Base-by-base conservation (phyloP, 164 flowering plant genomes). In the Magnolia officinalis region DNA sequence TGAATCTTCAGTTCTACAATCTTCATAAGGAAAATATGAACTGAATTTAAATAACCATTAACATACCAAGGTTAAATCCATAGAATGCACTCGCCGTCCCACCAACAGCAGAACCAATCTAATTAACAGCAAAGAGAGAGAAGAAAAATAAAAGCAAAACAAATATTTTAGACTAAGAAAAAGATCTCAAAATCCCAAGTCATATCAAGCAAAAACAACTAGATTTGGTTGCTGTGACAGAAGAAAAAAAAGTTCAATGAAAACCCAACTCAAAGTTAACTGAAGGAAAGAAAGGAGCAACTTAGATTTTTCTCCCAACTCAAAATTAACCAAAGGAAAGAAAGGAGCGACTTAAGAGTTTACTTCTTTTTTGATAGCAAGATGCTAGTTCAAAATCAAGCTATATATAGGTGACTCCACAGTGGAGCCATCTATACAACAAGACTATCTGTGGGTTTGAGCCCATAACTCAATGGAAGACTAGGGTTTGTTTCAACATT, bases 101-200 rank as follows among this genome's bases (percentile, higher is more conserved):
- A 59, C 99, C 99, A 84, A 94, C 95, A 72, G 96, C 97, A 73
- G 95, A 81, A 66, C 98, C 98, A 85, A 95, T 93, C 99, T 96
- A 72, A 77, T 64, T 50, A 55, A 5, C 8, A 79, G 58, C 72
- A 61, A 19, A 24, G 49, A 70, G 13, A 50, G 13, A 24, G 29
- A 24, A 6, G 18, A 73, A 19, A 74, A 11, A 29, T 51, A 55
- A 20, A 58, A 31, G 8, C 19, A 59, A 1, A 37, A 76, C 7
- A 71, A 50, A 2, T 16, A 10, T n/a, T 20, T 19, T 31, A 69
- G 19, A 26, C 20, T n/a, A 63, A 64, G 26, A 63, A 19, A 6
- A 21, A 23, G 13, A 50, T n/a, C 2, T 64, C 50, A 23, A 14
- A 50, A 64, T 23, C n/a, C 67, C 9, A 63, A 51, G 71, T 68